phyloP scores from a whole-genome alignment of 441 rosid genomes.

The Hura crepitans region DNA sequence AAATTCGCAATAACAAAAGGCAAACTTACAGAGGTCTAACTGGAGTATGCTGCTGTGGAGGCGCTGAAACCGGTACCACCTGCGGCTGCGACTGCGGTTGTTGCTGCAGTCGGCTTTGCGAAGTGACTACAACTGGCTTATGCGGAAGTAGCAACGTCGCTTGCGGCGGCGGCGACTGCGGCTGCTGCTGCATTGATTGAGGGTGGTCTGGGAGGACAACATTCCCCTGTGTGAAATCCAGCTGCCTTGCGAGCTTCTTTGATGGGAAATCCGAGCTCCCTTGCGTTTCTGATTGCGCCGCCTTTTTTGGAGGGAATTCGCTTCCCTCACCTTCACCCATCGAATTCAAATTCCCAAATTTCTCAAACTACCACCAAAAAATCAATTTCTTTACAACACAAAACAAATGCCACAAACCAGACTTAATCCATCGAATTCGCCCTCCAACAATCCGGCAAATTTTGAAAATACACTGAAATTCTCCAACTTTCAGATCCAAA shows the following conservation, averaged over 20 bases:
- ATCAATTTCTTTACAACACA: slow-evolving; percentile 8
- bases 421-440: slow-evolving; percentile 5
- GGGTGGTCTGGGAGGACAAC: slow-evolving; percentile 53
- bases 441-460: slow-evolving; percentile 17
- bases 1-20: not conserved
- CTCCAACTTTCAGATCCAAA: slow-evolving; percentile 45
- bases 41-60: slow-evolving; percentile 32
- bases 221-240: slow-evolving; percentile 55
- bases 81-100: slow-evolving; percentile 30
- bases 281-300: slow-evolving; percentile 33
- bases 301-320: slow-evolving; percentile 55
- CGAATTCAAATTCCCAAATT: slow-evolving; percentile 26
- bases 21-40: slow-evolving; percentile 54
- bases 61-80: slow-evolving; percentile 28
- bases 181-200: slow-evolving; percentile 33
- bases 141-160: slow-evolving; percentile 29
- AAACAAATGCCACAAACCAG: slow-evolving; percentile 9
- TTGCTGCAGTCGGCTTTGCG: slow-evolving; percentile 18
- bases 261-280: slow-evolving; percentile 36
- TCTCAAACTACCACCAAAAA: slow-evolving; percentile 14
- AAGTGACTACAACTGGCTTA: slow-evolving; percentile 17
- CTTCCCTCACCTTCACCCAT: slow-evolving; percentile 39
- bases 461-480: slow-evolving; percentile 32
- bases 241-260: slow-evolving; percentile 61
- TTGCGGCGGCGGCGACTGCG: slow-evolving; percentile 20